Evolutionary conservation across 2,329 filamentous ascomycete genomes (phyloP), one percentile per base, ranked within the genome.

Genomic region (Cladosporium sp.): DNA sequence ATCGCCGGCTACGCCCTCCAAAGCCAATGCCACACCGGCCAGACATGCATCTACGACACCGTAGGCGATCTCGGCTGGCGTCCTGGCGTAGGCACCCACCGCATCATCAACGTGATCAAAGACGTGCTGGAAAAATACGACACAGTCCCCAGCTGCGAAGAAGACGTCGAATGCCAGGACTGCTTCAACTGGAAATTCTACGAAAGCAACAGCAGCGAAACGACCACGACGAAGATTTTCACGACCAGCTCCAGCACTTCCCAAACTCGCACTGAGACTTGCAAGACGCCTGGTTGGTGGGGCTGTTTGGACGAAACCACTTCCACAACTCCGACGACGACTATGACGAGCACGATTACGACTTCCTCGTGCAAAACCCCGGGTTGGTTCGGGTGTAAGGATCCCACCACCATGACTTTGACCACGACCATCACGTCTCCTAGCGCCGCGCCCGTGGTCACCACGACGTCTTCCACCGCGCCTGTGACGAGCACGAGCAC

Each of bases 151-250:
- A 72, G 80, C 58, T 96, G 92, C 69, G 78, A 77, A 45, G 76
- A 78, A 16, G 90, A 91, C 3, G 78, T 82, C 50, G 74, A 81
- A 56, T 96, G 92, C 65, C 82, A 86, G 33, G 91, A 97, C 67
- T 96, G 91, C 62, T 87, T 81, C 50, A 83, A 85, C 50, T 96
- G 92, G 91, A 93, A 95, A 63, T 94, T 88, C 75, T 92, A 88
- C 62, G 84, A 90, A 67, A 94, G 89, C 66, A 95, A 95, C 64
- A 86, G 86, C 29, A 91, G 86, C 2, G 85, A 90, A 55, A 49
- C 77, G 1, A 88, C 83, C 0, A 86, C 84, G 7, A 81, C 82
- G 0, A 74, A 66, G 0, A 5, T 9, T 27, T 27, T 9, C 22
- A 27, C 22, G 22, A 15, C n/a, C 32, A 35, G 32, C 32, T 73